A percentile compares a stretch with the other conserved stretches of the same genome.
Evolutionary conservation across 805 yeast genomes (phyloP).

Genomic region (Candida montana): DNA sequence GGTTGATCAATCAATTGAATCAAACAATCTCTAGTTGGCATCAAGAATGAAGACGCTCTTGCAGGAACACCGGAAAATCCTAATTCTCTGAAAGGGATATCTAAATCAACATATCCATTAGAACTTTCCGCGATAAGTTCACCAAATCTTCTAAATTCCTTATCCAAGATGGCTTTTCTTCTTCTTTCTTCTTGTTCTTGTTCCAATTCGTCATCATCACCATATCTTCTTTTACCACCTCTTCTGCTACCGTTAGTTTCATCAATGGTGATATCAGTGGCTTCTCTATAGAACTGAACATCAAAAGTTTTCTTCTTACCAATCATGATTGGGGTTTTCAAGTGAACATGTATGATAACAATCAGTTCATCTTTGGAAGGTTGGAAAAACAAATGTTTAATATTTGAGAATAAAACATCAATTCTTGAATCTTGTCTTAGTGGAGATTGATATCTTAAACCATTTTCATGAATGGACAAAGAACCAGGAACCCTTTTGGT

Average conservation of each 20-base stretch:
- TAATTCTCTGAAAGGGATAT: slow-evolving; percentile 89
- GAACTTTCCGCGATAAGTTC: slow-evolving; percentile 89
- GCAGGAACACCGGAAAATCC: slow-evolving; percentile 98
- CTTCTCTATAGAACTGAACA: slow-evolving; percentile 94
- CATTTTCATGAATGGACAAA: slow-evolving; percentile 89
- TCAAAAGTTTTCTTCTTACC: slow-evolving; percentile 95
- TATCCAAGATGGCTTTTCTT: slow-evolving; percentile 83
- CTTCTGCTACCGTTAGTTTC: slow-evolving; percentile 93
- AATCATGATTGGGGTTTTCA: slow-evolving; percentile 88
- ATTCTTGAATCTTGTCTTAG: slow-evolving; percentile 79
- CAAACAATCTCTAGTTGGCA: slow-evolving; percentile 96
- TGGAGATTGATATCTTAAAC: slow-evolving; percentile 88
- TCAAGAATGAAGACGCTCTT: slow-evolving; percentile 87
- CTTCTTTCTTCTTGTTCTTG: slow-evolving; percentile 98
- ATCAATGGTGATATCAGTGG: slow-evolving; percentile 91
- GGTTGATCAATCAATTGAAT: slow-evolving; percentile 94
- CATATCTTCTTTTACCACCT: slow-evolving; percentile 72
- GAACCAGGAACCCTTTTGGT: slow-evolving; percentile 93
- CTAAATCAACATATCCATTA: slow-evolving; percentile 78
- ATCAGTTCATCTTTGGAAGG: slow-evolving; percentile 93
- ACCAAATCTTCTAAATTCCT: slow-evolving; percentile 84
- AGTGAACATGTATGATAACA: slow-evolving; percentile 87
- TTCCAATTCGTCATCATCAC: slow-evolving; percentile 97
- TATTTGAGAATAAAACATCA: slow-evolving; percentile 83
- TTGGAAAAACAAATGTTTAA: slow-evolving; percentile 91